Base-by-base conservation (phyloP, 1,139 yeast genomes). In the Scheffersomyces lignicola region DNA sequence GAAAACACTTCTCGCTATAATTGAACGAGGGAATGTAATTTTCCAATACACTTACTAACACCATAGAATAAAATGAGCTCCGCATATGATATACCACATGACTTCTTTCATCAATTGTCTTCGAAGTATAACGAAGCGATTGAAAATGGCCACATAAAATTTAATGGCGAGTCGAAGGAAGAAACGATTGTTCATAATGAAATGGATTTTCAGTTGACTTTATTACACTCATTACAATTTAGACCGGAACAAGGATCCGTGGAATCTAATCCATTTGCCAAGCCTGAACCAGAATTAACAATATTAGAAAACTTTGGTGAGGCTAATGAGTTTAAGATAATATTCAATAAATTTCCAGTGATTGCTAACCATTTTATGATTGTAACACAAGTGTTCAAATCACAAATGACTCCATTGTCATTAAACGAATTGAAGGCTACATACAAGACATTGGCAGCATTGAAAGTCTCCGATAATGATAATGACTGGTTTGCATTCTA, bases 291-390 rank as follows among this genome's bases (percentile, higher is more conserved):
- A 4, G 83, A 78, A 43, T 64, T 90, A 34, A 76, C 90, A 0
- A 73, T 92, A 3, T 51, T 77, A 24, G 74, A 73, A 7, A 65
- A 72, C 32, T 74, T 69, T 45, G 80, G 78, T 2, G 52, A 51
- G 3, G 38, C 58, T 3, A 62, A 65, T 14, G 78, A 80, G 34
- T 81, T 81, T 51, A 70, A 78, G 46, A 58, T 90, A 20, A 79
- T 90, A 4, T 71, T 87, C 47, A 92, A 92, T 67, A 90, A 90
- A 58, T 92, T 73, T 58, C 95, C 97, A 2, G 83, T 89, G 25
- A 77, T 83, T 5, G 79, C 88, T 25, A 74, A 79, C 49, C 98
- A 92, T 55, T 74, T 87, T 41, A 65, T 92, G 62, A 52, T 89
- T 36, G 78, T 90, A 9, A 88, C 97, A 3, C 83, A 78, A 42